Base-by-base conservation (phyloP, 2,329 filamentous ascomycete genomes). In the Aspergillus sp. region DNA sequence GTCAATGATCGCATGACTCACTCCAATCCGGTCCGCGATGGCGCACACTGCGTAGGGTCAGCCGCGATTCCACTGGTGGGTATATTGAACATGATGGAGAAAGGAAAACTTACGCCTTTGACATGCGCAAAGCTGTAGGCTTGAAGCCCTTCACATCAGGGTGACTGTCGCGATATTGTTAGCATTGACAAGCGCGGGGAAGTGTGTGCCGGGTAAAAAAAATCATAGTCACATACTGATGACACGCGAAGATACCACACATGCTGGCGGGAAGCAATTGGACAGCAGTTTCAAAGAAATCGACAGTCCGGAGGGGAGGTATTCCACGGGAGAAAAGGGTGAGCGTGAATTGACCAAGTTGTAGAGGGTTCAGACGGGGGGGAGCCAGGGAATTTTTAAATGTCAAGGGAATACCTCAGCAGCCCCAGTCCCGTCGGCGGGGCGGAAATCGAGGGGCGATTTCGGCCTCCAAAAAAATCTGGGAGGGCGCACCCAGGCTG, bases 21-120 rank as follows among this genome's bases (percentile, higher is more conserved):
- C 91, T 96, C 95, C 95, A 99, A 82, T 99, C 95, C 71, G 95
- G 95, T 69, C 95, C 95, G 78, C 95, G 89, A 80, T 99, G 95
- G 70, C 96, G 92, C 73, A 97, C 86, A 74, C 91, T 96, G 75
- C 68, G 66, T 70, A 66, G 64, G 66, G 66, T 81, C 80, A 75
- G 66, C 56, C 41, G 56, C 39, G 59, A 60, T 52, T 58, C 52
- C 19, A 44, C 15, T n/a, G 23, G 8, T n/a, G 23, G 8, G 12
- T 33, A 43, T 44, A n/a, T 4, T 5, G 48, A 44, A 17, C 35
- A 21, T 40, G 47, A 33, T 14, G 39, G 51, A 47, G n/a, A 39
- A 47, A n/a, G 45, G 45, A 23, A 54, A 49, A 85, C 90, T 78
- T 85, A 96, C 91, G 91, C 89, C 84, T 97, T 97, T 66, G 92